Conservation (phyloP, 2,329 filamentous ascomycete genomes). For the Penicillium sp. region DNA sequence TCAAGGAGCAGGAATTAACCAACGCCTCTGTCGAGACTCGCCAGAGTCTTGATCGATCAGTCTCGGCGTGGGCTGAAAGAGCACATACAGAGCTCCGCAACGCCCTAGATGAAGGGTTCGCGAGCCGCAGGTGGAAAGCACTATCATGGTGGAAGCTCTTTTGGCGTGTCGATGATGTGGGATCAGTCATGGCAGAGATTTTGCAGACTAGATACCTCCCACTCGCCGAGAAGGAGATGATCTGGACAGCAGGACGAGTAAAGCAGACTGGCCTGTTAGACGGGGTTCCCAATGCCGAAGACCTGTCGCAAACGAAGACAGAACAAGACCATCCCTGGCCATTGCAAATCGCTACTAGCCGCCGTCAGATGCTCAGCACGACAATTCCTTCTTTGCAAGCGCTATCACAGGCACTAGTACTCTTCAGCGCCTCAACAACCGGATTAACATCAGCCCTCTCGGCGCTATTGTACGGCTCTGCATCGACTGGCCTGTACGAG, state of each 20-base stretch:
- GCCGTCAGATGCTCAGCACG: slow-evolving; percentile 62
- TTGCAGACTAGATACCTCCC: slow-evolving; percentile 72
- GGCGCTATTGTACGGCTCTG: slow-evolving; percentile 53
- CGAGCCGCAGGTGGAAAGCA: slow-evolving; percentile 71
- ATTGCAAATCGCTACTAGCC: slow-evolving; percentile 66
- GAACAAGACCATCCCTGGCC: slow-evolving; percentile 57
- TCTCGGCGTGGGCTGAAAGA: slow-evolving; percentile 70
- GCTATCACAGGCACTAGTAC: slow-evolving; percentile 67
- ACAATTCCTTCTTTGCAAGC: slow-evolving; percentile 69
- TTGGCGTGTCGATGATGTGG: slow-evolving; percentile 90
- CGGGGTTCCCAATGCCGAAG: slow-evolving; percentile 12
- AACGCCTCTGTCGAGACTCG: slow-evolving; percentile 43
- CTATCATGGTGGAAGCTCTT: slow-evolving; percentile 93
- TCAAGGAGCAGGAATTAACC: slow-evolving; percentile 26
- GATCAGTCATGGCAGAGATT: slow-evolving; percentile 75
- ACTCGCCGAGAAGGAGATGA: slow-evolving; percentile 72
- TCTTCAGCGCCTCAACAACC: slow-evolving; percentile 71
- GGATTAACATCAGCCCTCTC: slow-evolving; percentile 57
- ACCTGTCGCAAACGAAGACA: slow-evolving; percentile 4
- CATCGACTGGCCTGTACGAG: slow-evolving; percentile 52
- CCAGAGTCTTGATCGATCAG: slow-evolving; percentile 52
- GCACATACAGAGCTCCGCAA: slow-evolving; percentile 81
- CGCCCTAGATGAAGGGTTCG: slow-evolving; percentile 73
- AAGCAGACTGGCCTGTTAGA: slow-evolving; percentile 57
- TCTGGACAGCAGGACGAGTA: slow-evolving; percentile 77